A percentile compares a stretch with the other conserved stretches of the same genome.
Evolutionary conservation across 2,329 filamentous ascomycete species (phyloP).

Genomic region (Stachybotrys chlorohalonatus): DNA sequence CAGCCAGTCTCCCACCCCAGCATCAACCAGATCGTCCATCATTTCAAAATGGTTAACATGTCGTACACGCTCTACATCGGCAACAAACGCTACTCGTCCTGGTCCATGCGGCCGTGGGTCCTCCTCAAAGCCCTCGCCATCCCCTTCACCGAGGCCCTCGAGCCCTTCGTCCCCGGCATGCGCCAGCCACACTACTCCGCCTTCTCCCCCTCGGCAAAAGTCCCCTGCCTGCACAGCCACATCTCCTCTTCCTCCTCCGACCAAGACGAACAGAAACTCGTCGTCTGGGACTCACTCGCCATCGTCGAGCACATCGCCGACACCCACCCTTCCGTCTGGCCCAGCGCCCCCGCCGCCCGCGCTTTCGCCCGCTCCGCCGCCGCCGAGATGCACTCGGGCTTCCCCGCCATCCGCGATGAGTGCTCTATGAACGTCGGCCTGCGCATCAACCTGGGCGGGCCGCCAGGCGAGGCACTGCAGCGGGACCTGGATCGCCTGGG

Average conservation of each 20-base stretch:
- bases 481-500: conserved; percentile 25
- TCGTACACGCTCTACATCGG: conserved; percentile 30
- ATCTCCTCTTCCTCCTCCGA: conserved; percentile 3
- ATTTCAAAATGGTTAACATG: conserved; percentile 9
- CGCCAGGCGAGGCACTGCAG: conserved; percentile 18
- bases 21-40: background rate
- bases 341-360: conserved; percentile 22
- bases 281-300: conserved; percentile 37
- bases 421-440: conserved; percentile 33
- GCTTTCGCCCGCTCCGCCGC: conserved; percentile 33
- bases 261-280: conserved; percentile 6
- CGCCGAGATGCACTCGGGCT: conserved; percentile 38
- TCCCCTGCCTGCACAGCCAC: conserved; percentile 28
- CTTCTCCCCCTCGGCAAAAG: conserved; percentile 32
- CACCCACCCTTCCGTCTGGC: conserved; percentile 31
- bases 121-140: conserved; percentile 32
- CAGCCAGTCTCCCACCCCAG: background rate
- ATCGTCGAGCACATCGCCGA: conserved; percentile 40
- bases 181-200: conserved; percentile 23
- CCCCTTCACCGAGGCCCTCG: conserved; percentile 30
- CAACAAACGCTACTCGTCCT: conserved; percentile 36
- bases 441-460: conserved; percentile 20
- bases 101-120: conserved; percentile 37
- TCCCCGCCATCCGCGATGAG: conserved; percentile 28
- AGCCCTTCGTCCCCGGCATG: conserved; percentile 19